These are phyloP conservation scores for Neoarthrinium moseri DNA, from an alignment of 2,329 filamentous ascomycete species.

Conservation along the genomic window DNA sequence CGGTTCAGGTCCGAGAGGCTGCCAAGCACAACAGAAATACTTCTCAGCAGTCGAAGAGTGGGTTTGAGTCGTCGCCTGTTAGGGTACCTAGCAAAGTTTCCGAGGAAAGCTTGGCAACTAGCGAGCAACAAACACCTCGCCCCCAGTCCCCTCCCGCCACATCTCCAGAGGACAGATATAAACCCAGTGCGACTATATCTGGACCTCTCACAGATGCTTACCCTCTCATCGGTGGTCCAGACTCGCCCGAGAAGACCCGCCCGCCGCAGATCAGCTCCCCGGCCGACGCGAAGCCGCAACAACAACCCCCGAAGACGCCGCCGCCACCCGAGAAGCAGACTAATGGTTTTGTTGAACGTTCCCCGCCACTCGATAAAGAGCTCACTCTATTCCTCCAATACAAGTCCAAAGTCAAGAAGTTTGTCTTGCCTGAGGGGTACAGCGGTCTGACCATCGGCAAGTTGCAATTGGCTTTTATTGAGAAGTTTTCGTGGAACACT, in stretches of 20 bases:
- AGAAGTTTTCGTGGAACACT: conserved; percentile 99
- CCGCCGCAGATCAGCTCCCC: conserved; percentile 15
- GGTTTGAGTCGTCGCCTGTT: conserved; percentile 59
- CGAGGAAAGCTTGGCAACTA: conserved; percentile 49
- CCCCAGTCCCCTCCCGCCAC: conserved; percentile 48
- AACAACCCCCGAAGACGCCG: conserved; percentile 28
- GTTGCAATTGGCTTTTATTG: conserved; percentile 93
- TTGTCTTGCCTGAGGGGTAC: conserved; percentile 80
- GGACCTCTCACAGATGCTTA: conserved; percentile 54
- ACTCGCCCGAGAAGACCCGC: conserved; percentile 25
- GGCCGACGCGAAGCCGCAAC: conserved; percentile 15
- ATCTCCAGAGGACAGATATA: conserved; percentile 66
- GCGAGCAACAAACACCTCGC: conserved; percentile 24
- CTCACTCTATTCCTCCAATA: conserved; percentile 94
- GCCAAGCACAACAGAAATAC: conserved; percentile 47
- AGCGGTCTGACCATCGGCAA: conserved; percentile 83
- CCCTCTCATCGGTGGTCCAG: conserved; percentile 30
- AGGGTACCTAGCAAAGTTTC: conserved; percentile 60
- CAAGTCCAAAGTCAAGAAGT: conserved; percentile 96
- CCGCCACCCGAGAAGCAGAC: conserved; percentile 46
- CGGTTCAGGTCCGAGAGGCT: conserved; percentile 54
- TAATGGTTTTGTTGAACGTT: conserved; percentile 58
- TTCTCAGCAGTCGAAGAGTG: conserved; percentile 42
- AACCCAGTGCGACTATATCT: conserved; percentile 57
- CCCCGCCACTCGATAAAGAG: conserved; percentile 77